phyloP scores from a whole-genome alignment of 768 basidiomycete genomes.

The Rhodotorula taiwanensis region DNA sequence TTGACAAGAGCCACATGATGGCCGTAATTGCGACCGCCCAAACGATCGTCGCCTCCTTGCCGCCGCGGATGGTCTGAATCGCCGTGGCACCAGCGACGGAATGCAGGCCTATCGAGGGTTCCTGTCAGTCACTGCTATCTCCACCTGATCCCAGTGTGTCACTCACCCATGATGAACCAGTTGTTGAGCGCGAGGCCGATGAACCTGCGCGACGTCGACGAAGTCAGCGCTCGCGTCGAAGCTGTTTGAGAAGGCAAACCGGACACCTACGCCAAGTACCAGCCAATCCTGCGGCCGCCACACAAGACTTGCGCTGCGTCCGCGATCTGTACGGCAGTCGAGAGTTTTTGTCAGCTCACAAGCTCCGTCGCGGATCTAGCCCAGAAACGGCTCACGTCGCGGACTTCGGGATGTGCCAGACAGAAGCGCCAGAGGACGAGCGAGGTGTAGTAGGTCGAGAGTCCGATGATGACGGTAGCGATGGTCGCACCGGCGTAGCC shows the following conservation, averaged over 20 bases:
- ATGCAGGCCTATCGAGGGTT: slow-evolving; percentile 48
- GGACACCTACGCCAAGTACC: slow-evolving; percentile 16
- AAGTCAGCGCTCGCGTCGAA: not conserved
- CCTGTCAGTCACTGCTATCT: too few relatives aligned
- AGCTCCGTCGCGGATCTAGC: not conserved
- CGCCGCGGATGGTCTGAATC: slow-evolving; percentile 45
- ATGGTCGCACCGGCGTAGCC: slow-evolving; percentile 30
- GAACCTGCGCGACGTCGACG: too few relatives aligned
- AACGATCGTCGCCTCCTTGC: slow-evolving; percentile 46
- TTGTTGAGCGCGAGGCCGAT: slow-evolving; percentile 37
- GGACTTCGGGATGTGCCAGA: slow-evolving; percentile 27
- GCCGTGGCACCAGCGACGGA: slow-evolving; percentile 51
- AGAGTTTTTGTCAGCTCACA: not conserved
- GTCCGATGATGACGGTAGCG: slow-evolving; percentile 15
- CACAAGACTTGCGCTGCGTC: slow-evolving; percentile 22
- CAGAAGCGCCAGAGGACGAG: slow-evolving; percentile 38
- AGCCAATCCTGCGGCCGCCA: slow-evolving; percentile 22
- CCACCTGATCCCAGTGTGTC: too few relatives aligned
- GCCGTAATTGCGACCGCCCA: slow-evolving; percentile 42
- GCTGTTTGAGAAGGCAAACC: not conserved
- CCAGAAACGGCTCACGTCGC: slow-evolving; percentile 14
- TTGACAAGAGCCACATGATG: slow-evolving; percentile 31
- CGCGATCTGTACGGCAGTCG: slow-evolving; percentile 6
- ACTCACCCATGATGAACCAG: slow-evolving; percentile 1
- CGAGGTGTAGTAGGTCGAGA: slow-evolving; percentile 27